Percentiles rank a stretch among this genome's conserved stretches.
These are phyloP conservation scores for Penicillium cosmopolitanum DNA, from an alignment of 495 filamentous ascomycete genomes.

Conservation along the genomic window DNA sequence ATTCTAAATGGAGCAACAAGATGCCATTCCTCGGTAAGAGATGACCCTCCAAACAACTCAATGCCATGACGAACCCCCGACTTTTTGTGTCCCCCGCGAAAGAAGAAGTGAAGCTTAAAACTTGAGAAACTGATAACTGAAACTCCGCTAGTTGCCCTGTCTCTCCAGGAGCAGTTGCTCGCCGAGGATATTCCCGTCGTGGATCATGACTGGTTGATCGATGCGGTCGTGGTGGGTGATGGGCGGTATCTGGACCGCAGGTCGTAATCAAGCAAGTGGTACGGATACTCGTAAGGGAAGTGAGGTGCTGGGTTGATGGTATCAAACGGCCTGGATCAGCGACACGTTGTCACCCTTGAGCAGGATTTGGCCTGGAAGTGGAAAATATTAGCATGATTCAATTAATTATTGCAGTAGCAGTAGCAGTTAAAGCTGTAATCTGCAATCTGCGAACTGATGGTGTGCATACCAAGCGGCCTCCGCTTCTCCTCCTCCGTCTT, in stretches of 20 bases:
- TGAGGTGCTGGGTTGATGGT: background rate
- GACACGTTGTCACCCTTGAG: constrained; percentile 98
- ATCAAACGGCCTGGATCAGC: constrained; percentile 76
- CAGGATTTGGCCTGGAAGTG: constrained; percentile 80
- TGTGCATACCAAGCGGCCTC: constrained; percentile 72
- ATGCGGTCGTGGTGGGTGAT: constrained; percentile 68
- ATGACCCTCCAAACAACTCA: constrained; percentile 3
- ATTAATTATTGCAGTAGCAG: background rate
- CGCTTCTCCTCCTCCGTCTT: constrained; percentile 82
- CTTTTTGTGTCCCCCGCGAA: constrained; percentile 11
- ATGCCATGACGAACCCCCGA: constrained; percentile 4
- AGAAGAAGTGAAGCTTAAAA: constrained; percentile 13
- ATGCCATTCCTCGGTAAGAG: constrained; percentile 70
- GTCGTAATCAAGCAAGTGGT: constrained; percentile 27
- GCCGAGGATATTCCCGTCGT: constrained; percentile 67
- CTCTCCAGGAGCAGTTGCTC: constrained; percentile 86
- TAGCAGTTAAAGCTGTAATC: too few relatives aligned
- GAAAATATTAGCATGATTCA: background rate
- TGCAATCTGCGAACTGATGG: constrained; percentile 5
- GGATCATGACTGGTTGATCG: constrained; percentile 66
- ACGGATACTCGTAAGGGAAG: background rate
- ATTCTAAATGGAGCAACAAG: constrained; percentile 51
- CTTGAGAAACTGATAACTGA: background rate
- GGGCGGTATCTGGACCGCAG: constrained; percentile 42
- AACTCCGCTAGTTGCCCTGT: constrained; percentile 71